Percentiles rank a stretch among this genome's conserved stretches.
These are phyloP conservation scores for Tolypocladium amazonense DNA, from an alignment of 2,329 filamentous ascomycete species.

Conservation along the genomic window DNA sequence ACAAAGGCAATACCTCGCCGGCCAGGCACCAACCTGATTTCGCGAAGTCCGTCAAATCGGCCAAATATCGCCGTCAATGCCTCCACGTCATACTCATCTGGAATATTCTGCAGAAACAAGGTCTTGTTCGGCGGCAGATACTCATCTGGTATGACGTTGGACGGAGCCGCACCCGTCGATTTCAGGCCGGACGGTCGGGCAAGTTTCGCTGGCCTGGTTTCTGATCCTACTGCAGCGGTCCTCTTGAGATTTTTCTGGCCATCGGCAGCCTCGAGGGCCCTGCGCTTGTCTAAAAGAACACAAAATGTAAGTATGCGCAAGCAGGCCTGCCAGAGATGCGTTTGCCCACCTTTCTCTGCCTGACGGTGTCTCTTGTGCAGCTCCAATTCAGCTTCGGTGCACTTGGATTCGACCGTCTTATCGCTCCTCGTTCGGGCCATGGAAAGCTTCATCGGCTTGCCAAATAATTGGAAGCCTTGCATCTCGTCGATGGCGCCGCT, in stretches of 20 bases:
- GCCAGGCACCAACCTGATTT: constrained; percentile 81
- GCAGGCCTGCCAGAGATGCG: background rate
- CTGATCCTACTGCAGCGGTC: constrained; percentile 32
- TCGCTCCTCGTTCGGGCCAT: constrained; percentile 79
- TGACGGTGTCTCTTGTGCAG: constrained; percentile 72
- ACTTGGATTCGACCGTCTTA: constrained; percentile 66
- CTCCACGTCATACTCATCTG: constrained; percentile 76
- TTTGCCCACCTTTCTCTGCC: constrained; percentile 74
- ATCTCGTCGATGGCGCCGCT: constrained; percentile 75
- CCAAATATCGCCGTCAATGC: constrained; percentile 71
- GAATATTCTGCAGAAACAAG: constrained; percentile 85
- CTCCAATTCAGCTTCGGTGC: constrained; percentile 74
- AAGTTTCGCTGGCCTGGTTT: constrained; percentile 55
- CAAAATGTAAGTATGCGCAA: background rate
- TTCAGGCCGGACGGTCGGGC: constrained; percentile 57
- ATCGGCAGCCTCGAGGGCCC: constrained; percentile 70
- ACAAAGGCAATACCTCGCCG: constrained; percentile 88
- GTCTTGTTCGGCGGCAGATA: constrained; percentile 97
- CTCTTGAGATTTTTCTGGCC: constrained; percentile 69
- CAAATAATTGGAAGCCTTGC: constrained; percentile 87
- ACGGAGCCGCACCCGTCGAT: constrained; percentile 54
- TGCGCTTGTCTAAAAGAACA: constrained; percentile 53
- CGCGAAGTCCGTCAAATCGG: constrained; percentile 86
- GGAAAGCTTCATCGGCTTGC: constrained; percentile 78
- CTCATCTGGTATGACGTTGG: constrained; percentile 84